Conservation (phyloP, 108 stramenopile genomes). For the Cyclostephanos invisitatus region DNA sequence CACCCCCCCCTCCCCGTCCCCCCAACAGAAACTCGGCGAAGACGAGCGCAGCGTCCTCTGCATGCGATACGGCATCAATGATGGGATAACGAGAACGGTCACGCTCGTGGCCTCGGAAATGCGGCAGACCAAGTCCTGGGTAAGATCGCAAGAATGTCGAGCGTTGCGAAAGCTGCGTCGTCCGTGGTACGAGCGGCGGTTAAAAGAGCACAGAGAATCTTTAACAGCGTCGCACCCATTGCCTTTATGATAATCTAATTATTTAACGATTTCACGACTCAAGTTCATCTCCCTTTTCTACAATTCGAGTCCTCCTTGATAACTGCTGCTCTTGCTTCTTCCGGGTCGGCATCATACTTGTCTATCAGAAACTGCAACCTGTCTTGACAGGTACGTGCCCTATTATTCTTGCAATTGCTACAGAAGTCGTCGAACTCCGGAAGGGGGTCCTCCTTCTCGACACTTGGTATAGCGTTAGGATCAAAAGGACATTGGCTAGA, state of each 20-base stretch:
- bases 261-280: neutral
- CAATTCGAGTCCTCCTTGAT: slow-evolving; percentile 24
- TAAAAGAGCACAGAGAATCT: slow-evolving; percentile 83
- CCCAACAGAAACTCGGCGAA: slow-evolving; percentile 62
- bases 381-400: slow-evolving; percentile 2
- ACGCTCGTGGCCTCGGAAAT: slow-evolving; percentile 81
- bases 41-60: slow-evolving; percentile 76
- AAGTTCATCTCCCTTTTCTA: neutral
- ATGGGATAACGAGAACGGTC: slow-evolving; percentile 86
- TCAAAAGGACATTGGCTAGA: slow-evolving; percentile 29
- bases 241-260: slow-evolving; percentile 29
- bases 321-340: slow-evolving; percentile 13
- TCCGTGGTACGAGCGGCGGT: slow-evolving; percentile 90
- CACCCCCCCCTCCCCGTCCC: neutral
- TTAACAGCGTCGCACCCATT: slow-evolving; percentile 43
- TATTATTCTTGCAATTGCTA: slow-evolving; percentile 17
- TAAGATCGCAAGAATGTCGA: slow-evolving; percentile 86
- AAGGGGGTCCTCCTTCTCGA: neutral
- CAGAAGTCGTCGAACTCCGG: slow-evolving; percentile 13
- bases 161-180: slow-evolving; percentile 83
- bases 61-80: slow-evolving; percentile 79
- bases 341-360: slow-evolving; percentile 10
- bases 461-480: neutral
- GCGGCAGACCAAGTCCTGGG: slow-evolving; percentile 83
- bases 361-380: slow-evolving; percentile 24